Evolutionary conservation across 2,329 filamentous ascomycete species (phyloP).

Genomic region (Xylaria sp.): DNA sequence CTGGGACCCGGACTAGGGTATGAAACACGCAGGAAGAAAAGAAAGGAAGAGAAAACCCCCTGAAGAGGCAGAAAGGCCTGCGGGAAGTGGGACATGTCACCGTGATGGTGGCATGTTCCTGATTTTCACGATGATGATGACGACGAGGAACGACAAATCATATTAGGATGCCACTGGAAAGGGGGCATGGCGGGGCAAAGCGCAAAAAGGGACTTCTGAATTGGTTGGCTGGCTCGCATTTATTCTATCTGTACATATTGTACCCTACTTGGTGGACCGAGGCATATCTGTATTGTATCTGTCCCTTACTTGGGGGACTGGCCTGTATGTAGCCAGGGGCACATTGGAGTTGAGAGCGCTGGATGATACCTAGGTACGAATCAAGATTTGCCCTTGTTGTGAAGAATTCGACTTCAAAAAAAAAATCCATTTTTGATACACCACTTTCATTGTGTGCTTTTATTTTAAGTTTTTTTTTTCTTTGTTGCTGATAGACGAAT

Average conservation of each 20-base stretch:
- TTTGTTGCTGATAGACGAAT: not conserved
- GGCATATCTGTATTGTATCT: slow-evolving; percentile 35
- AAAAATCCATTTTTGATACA: not conserved
- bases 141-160: slow-evolving; percentile 32
- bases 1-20: slow-evolving; percentile 22
- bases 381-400: slow-evolving; percentile 1
- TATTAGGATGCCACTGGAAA: slow-evolving; percentile 2
- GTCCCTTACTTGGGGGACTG: slow-evolving; percentile 23
- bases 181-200: not conserved
- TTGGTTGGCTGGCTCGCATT: slow-evolving; percentile 15
- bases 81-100: slow-evolving; percentile 14
- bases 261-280: slow-evolving; percentile 29
- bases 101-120: slow-evolving; percentile 23
- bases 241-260: slow-evolving; percentile 32
- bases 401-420: not conserved
- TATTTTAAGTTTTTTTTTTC: too few species aligned
- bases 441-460: not conserved
- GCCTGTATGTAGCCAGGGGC: slow-evolving; percentile 18
- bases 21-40: slow-evolving; percentile 16
- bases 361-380: slow-evolving; percentile 21
- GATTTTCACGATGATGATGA: slow-evolving; percentile 33
- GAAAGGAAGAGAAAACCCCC: not conserved
- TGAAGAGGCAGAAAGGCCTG: slow-evolving; percentile 11
- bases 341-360: slow-evolving; percentile 29
- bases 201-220: slow-evolving; percentile 2